Conservation (phyloP, 2,329 filamentous ascomycete species). For the Trichoderma endophyticum region DNA sequence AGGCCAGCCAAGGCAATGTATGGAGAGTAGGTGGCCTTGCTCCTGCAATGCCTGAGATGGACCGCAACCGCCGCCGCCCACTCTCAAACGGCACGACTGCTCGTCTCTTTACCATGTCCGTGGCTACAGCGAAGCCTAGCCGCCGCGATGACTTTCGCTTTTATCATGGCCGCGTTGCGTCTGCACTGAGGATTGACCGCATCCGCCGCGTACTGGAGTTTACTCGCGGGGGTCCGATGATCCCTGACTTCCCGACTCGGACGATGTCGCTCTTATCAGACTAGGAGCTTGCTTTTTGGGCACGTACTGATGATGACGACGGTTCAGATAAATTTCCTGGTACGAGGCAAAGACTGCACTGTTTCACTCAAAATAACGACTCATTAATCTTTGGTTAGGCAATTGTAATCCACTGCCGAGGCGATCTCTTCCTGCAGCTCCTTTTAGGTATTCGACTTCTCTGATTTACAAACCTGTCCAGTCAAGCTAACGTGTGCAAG, state of each 20-base stretch:
- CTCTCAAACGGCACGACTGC: slow-evolving; percentile 71
- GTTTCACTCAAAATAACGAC: neutral
- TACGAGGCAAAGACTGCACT: neutral
- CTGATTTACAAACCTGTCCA: neutral
- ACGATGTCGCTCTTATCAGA: neutral
- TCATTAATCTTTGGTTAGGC: slow-evolving; percentile 21
- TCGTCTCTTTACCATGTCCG: slow-evolving; percentile 57
- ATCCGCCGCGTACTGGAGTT: slow-evolving; percentile 63
- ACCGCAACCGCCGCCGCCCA: slow-evolving; percentile 62
- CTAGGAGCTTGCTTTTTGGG: neutral
- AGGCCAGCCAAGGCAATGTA: slow-evolving; percentile 65
- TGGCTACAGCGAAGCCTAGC: slow-evolving; percentile 40
- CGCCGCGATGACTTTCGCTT: slow-evolving; percentile 61
- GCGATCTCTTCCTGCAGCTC: slow-evolving; percentile 61
- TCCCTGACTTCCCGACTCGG: slow-evolving; percentile 3
- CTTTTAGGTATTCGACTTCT: slow-evolving; percentile 65
- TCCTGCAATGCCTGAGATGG: slow-evolving; percentile 51
- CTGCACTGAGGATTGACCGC: slow-evolving; percentile 77
- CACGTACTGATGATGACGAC: slow-evolving; percentile 25
- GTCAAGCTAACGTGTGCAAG: slow-evolving; percentile 41
- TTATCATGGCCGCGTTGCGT: slow-evolving; percentile 71
- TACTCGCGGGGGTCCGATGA: slow-evolving; percentile 23
- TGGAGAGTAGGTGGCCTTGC: slow-evolving; percentile 75
- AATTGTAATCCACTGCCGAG: slow-evolving; percentile 20
- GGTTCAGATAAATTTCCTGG: neutral